Conservation (phyloP, 1,139 yeast genomes). For the Diutina catenulata region DNA sequence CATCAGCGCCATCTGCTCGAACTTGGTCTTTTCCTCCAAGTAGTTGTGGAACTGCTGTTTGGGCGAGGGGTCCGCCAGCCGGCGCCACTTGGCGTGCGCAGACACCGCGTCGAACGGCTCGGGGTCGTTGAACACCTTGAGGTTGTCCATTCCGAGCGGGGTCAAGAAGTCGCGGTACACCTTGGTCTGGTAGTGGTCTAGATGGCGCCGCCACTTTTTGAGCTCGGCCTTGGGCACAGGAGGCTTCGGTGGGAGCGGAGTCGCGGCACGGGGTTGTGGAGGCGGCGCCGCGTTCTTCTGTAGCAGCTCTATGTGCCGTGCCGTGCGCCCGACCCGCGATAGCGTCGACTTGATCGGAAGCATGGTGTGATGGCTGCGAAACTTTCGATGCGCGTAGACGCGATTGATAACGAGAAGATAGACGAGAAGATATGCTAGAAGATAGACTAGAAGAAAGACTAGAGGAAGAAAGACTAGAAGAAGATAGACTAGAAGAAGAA, state of each 20-base stretch:
- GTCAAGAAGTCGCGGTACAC: conserved; percentile 23
- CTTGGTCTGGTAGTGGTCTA: conserved; percentile 12
- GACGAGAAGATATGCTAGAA: too few species aligned
- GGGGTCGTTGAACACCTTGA: conserved; percentile 18
- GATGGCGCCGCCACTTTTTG: conserved; percentile 7
- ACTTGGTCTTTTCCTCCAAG: conserved; percentile 18
- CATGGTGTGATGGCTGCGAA: too few species aligned
- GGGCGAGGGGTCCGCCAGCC: conserved; percentile 11
- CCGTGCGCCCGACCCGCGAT: conserved; percentile 9
- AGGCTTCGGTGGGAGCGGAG: neutral
- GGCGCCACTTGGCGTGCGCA: conserved; percentile 20
- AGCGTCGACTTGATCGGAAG: too few species aligned
- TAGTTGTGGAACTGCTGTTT: conserved; percentile 9
- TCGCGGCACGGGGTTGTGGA: conserved; percentile 5
- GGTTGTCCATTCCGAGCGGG: conserved; percentile 24
- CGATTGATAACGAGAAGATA: too few species aligned
- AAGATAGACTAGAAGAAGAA: too few species aligned
- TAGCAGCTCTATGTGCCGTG: conserved; percentile 6
- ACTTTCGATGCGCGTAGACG: too few species aligned
- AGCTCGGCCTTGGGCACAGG: conserved; percentile 7
- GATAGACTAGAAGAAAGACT: too few species aligned
- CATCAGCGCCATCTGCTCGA: conserved; percentile 22
- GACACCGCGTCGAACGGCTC: conserved; percentile 13
- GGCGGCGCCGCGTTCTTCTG: neutral
- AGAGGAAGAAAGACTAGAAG: too few species aligned